These are phyloP conservation scores for Botrytis squamosa DNA, from an alignment of 2,329 filamentous ascomycete species.

Conservation along the genomic window DNA sequence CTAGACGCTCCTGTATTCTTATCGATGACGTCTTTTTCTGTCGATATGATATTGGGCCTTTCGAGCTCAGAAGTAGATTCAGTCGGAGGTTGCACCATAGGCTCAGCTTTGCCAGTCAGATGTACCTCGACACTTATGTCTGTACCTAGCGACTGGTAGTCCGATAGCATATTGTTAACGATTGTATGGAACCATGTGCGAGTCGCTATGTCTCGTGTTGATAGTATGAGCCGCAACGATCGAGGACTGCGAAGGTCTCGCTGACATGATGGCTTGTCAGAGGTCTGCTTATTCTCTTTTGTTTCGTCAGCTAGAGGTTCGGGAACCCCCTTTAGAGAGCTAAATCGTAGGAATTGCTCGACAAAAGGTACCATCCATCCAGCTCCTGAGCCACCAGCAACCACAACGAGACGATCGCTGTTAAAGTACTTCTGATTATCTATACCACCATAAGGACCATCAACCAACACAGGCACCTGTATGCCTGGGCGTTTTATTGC, in stretches of 20 bases:
- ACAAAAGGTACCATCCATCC: not conserved
- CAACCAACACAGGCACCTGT: not conserved
- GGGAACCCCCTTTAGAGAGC: not conserved
- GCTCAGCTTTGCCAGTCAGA: not conserved
- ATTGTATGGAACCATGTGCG: not conserved
- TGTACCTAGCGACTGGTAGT: not conserved
- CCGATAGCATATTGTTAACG: not conserved
- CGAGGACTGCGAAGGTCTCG: not conserved
- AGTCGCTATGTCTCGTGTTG: not conserved
- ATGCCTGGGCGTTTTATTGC: not conserved
- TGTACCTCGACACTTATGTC: not conserved
- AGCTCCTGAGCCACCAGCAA: not conserved
- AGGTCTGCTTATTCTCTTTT: not conserved
- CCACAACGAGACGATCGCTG: not conserved
- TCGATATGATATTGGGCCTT: not conserved
- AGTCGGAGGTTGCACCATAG: not conserved
- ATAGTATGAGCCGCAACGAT: not conserved
- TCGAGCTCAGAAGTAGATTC: not conserved
- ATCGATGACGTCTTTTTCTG: not conserved
- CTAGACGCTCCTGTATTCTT: not conserved
- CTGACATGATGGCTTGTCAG: not conserved
- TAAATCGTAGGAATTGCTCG: not conserved
- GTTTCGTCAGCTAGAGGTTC: not conserved
- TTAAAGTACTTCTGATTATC: not conserved
- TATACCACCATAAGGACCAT: not conserved